Base-by-base conservation (phyloP, 2,329 filamentous ascomycete genomes). In the Boeremia lycopersici region DNA sequence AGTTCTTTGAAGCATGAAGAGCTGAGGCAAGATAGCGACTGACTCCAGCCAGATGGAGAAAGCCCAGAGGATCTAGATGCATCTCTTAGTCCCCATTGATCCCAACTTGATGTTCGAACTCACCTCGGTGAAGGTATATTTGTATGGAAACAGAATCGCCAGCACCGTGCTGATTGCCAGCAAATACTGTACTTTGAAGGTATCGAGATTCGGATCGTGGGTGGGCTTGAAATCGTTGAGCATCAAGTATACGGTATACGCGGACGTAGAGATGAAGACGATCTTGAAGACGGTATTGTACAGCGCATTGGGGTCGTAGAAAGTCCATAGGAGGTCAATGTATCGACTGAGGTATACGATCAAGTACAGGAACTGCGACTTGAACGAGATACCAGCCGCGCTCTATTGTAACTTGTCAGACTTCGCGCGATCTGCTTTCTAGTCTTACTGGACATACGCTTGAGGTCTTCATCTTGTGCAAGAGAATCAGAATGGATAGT, bases 31-130 rank as follows among this genome's bases (percentile, higher is more conserved):
- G 67, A 99, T 99, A 47, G 95, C 95, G 15, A 99, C 95, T 4
- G 90, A 89, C 80, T 99, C 95, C 29, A 99, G 85, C 95, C 95
- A 99, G 76, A 99, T 97, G 48, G 90, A 96, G 77, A 98, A 99
- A 19, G 95, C 89, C 95, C 95, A 99, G 43, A 96, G 83, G 60
- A 99, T 91, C 85, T 97, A 67, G 10, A 17, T 38, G 23, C 40
- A n/a, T 33, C 41, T 30, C 67, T 46, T 67, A 64, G 55, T 41
- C 26, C 42, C 43, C 8, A 9, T 11, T 15, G 9, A n/a, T 8
- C 31, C 36, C 31, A 13, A 3, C 15, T 25, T 31, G 10, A 26
- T 25, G 19, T 17, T 11, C 31, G 5, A 29, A 48, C 62, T 42
- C 56, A 86, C 83, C 79, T 88, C 93, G 26, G 86, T 84, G 31